Evolutionary conservation across 257 asterid species (phyloP).

Genomic region (Cynanchum wilfordii): DNA sequence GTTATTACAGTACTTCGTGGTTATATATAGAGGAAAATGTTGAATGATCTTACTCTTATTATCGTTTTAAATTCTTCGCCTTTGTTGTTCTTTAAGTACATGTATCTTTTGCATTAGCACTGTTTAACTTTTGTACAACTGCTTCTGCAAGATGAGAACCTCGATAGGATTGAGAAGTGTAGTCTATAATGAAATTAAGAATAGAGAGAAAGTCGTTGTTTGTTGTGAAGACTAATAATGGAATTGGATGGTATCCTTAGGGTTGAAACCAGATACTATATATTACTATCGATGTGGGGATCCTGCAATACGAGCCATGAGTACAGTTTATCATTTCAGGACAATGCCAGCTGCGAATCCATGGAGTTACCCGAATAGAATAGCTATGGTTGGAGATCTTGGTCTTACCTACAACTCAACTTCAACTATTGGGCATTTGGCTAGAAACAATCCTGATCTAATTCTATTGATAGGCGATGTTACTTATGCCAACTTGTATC

Average conservation of each 20-base stretch:
- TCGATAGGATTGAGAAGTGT: not conserved
- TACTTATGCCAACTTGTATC: slow-evolving; percentile 77
- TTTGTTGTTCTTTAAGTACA: too few species aligned
- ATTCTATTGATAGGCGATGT: slow-evolving; percentile 79
- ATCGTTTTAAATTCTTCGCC: not conserved
- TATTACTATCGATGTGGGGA: slow-evolving; percentile 89
- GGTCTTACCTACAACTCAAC: slow-evolving; percentile 96
- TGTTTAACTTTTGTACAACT: not conserved
- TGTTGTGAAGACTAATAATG: not conserved
- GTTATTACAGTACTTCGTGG: not conserved
- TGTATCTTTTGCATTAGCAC: not conserved
- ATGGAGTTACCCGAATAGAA: slow-evolving; percentile 52
- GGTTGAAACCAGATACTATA: slow-evolving; percentile 47
- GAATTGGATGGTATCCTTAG: slow-evolving; percentile 28
- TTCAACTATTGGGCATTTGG: slow-evolving; percentile 68
- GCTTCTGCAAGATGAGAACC: not conserved
- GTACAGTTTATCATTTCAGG: slow-evolving; percentile 53
- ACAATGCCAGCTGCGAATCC: slow-evolving; percentile 73
- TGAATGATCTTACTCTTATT: too few species aligned
- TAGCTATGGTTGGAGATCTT: slow-evolving; percentile 83
- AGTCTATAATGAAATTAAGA: not conserved
- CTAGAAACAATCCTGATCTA: slow-evolving; percentile 64
- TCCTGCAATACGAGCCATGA: slow-evolving; percentile 68
- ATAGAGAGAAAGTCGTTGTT: not conserved
- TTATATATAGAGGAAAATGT: not conserved